Evolutionary conservation across 306 rosid species (phyloP).

Genomic region (Malus sieversii): DNA sequence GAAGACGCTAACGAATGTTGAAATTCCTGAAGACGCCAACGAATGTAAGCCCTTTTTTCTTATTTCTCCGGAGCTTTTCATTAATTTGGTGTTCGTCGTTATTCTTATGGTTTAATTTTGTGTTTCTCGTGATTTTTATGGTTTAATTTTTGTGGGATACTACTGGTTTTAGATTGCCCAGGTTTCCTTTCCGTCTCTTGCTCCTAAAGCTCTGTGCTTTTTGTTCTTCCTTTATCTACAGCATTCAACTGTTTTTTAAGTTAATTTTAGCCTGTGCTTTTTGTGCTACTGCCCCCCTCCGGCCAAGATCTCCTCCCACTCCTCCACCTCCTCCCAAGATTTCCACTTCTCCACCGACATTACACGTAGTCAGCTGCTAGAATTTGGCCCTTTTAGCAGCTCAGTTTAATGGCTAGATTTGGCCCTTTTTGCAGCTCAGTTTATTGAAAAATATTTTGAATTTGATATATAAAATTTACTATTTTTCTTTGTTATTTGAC

Average conservation of each 20-base stretch:
- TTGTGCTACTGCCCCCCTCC: no score
- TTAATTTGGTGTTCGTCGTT: not conserved
- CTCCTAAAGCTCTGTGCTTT: not conserved
- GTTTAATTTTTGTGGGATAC: not conserved
- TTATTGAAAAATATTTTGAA: no score
- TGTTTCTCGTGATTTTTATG: not conserved
- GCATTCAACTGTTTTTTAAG: not conserved
- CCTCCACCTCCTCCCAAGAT: no score
- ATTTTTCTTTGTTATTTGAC: no score
- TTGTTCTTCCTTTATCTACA: not conserved
- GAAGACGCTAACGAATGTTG: conserved; percentile 83
- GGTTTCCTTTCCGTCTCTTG: conserved; percentile 30
- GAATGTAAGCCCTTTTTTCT: conserved; percentile 46
- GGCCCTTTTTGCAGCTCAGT: no score
- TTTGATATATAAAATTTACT: no score
- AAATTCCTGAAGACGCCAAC: conserved; percentile 75
- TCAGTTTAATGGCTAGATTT: no score
- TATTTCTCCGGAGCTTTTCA: not conserved
- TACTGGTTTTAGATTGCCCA: conserved; percentile 61
- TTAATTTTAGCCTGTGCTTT: not conserved
- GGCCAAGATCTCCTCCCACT: no score
- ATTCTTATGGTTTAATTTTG: no score
- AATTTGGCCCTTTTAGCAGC: no score
- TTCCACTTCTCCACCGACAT: no score
- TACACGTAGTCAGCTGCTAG: no score